These are phyloP conservation scores for Fusarium tricinctum DNA, from an alignment of 2,329 filamentous ascomycete species.

Conservation along the genomic window DNA sequence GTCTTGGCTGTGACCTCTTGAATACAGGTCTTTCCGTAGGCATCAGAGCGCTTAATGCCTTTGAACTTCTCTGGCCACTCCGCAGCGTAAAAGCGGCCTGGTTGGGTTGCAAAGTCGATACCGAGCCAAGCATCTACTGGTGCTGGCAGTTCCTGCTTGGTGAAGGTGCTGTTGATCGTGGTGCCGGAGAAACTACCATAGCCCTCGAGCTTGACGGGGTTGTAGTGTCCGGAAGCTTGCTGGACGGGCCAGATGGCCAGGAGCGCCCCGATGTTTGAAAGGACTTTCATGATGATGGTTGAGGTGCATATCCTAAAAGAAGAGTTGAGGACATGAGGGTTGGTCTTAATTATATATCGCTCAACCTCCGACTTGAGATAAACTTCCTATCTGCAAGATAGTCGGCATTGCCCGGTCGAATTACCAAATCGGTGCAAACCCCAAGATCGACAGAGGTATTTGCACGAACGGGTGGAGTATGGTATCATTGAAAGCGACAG, in stretches of 20 bases:
- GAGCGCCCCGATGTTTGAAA: constrained; percentile 27
- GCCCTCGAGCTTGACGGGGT: constrained; percentile 30
- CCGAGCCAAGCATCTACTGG: constrained; percentile 63
- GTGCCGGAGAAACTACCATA: constrained; percentile 44
- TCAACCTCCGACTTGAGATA: neutral
- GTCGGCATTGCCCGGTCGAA: neutral
- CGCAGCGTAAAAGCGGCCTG: constrained; percentile 59
- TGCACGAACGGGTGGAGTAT: constrained; percentile 12
- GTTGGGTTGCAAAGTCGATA: constrained; percentile 61
- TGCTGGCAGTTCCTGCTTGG: constrained; percentile 17
- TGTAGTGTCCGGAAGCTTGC: constrained; percentile 11
- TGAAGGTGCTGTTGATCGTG: constrained; percentile 36
- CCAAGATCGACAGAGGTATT: constrained; percentile 5
- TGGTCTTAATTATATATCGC: neutral
- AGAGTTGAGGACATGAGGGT: fast-evolving
- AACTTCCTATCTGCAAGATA: constrained; percentile 1
- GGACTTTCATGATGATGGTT: constrained; percentile 29
- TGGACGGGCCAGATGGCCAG: constrained; percentile 32
- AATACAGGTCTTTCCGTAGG: constrained; percentile 59
- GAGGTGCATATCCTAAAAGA: neutral
- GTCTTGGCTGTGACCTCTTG: constrained; percentile 52
- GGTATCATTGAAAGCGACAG: constrained; percentile 14
- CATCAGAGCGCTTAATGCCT: constrained; percentile 55
- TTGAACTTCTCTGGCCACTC: constrained; percentile 58
- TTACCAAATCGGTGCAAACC: neutral